phyloP scores from a whole-genome alignment of 2,329 filamentous ascomycete species.

The Fusarium piperis region DNA sequence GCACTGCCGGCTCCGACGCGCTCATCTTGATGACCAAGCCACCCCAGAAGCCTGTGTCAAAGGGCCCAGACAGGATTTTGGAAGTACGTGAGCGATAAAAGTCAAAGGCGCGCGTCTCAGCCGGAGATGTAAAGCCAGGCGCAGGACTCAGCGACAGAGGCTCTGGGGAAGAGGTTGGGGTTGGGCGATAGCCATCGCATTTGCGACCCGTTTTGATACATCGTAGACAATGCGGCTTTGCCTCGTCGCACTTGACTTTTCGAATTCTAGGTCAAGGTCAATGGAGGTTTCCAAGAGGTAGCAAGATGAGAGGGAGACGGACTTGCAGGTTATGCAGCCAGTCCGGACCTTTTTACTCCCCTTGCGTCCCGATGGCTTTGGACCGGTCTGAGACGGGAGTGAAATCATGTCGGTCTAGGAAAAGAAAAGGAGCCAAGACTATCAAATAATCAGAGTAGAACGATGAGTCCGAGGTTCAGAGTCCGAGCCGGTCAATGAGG shows the following conservation, averaged over 20 bases:
- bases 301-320: constrained; percentile 42
- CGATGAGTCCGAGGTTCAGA: constrained; percentile 12
- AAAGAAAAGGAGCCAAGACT: neutral
- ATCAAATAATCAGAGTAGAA: neutral
- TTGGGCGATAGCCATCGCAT: constrained; percentile 63
- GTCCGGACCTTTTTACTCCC: constrained; percentile 58
- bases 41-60: constrained; percentile 56
- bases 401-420: constrained; percentile 9
- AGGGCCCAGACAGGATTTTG: constrained; percentile 54
- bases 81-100: constrained; percentile 50
- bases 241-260: constrained; percentile 67
- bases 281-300: neutral
- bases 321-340: constrained; percentile 67
- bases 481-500: constrained; percentile 29
- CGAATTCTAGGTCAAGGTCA: constrained; percentile 53
- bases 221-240: constrained; percentile 61
- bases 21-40: constrained; percentile 57
- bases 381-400: constrained; percentile 1
- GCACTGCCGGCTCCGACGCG: constrained; percentile 56
- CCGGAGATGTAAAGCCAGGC: constrained; percentile 32
- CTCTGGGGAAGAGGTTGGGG: constrained; percentile 25
- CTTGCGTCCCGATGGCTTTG: constrained; percentile 47
- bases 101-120: constrained; percentile 45
- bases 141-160: constrained; percentile 22
- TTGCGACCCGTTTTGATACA: constrained; percentile 65